These are phyloP conservation scores for Phycomyces nitens DNA, from an alignment of 192 early-diverging fungal genomes.

Conservation along the genomic window DNA sequence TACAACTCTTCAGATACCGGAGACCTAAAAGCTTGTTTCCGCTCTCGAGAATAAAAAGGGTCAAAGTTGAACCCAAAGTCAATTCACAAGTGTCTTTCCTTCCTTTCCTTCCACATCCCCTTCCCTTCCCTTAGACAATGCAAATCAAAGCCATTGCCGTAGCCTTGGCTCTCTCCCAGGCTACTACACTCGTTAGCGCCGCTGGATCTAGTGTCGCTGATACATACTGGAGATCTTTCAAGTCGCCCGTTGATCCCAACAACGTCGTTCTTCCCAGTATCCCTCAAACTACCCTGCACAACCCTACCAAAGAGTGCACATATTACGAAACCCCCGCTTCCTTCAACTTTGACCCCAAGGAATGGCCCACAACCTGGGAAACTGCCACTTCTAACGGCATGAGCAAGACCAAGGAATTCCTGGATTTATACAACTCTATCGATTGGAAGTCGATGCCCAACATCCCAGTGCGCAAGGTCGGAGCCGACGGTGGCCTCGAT, in stretches of 20 bases:
- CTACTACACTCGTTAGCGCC: conserved; percentile 7
- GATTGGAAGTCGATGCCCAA: conserved; percentile 38
- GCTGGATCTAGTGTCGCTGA: conserved; percentile 2
- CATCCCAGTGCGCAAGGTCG: conserved; percentile 24
- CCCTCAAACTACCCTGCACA: conserved; percentile 29
- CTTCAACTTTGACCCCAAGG: conserved; percentile 7
- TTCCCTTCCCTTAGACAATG: conserved; percentile 23
- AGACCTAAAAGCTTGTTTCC: not conserved
- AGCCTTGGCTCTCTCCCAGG: conserved; percentile 21
- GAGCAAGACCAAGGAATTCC: conserved; percentile 39
- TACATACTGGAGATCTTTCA: conserved; percentile 21
- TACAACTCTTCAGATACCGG: not conserved
- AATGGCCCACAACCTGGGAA: conserved; percentile 31
- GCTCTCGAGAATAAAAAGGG: not conserved
- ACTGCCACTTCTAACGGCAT: conserved; percentile 36
- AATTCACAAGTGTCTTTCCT: not conserved
- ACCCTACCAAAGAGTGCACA: conserved; percentile 23
- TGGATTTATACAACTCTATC: conserved; percentile 39
- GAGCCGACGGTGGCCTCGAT: conserved; percentile 22
- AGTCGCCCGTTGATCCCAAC: conserved; percentile 24
- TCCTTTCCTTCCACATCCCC: conserved; percentile 9
- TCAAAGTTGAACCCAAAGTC: not conserved
- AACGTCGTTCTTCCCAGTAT: conserved; percentile 32
- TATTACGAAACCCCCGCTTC: conserved; percentile 22
- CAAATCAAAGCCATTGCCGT: conserved; percentile 27